These are phyloP conservation scores for Acidomyces sp. DNA, from an alignment of 495 filamentous ascomycete genomes.

Conservation along the genomic window DNA sequence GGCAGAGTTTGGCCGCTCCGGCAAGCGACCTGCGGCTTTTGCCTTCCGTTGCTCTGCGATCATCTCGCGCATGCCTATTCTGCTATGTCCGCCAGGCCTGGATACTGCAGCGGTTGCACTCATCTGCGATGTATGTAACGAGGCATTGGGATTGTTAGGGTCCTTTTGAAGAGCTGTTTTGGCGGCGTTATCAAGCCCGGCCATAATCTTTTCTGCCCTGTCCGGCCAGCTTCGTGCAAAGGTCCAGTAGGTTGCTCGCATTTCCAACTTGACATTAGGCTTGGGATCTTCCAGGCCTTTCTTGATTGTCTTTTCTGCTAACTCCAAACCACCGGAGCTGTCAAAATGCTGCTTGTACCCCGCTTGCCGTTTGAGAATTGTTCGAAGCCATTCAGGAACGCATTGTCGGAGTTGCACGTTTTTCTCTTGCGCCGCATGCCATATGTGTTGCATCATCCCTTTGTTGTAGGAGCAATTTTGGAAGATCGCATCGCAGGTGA, in stretches of 20 bases:
- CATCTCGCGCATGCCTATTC: slow-evolving; percentile 54
- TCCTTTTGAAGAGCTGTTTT: slow-evolving; percentile 66
- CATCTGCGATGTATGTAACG: slow-evolving; percentile 22
- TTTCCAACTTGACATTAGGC: slow-evolving; percentile 69
- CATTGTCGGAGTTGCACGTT: slow-evolving; percentile 72
- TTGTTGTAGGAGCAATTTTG: slow-evolving; percentile 61
- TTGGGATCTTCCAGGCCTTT: slow-evolving; percentile 79
- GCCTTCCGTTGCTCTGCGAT: slow-evolving; percentile 74
- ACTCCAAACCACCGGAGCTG: slow-evolving; percentile 64
- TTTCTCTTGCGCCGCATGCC: slow-evolving; percentile 72
- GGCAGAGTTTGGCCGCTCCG: slow-evolving; percentile 60
- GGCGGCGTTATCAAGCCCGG: slow-evolving; percentile 57
- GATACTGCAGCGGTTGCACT: slow-evolving; percentile 38
- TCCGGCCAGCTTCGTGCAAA: slow-evolving; percentile 67
- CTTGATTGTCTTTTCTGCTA: slow-evolving; percentile 76
- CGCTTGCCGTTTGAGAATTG: slow-evolving; percentile 61
- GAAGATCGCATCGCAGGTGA: slow-evolving; percentile 62
- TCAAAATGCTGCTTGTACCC: slow-evolving; percentile 71
- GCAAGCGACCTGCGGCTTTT: slow-evolving; percentile 43
- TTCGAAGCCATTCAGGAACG: slow-evolving; percentile 71
- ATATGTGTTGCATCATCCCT: slow-evolving; percentile 73
- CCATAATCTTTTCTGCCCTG: slow-evolving; percentile 62
- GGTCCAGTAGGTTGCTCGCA: slow-evolving; percentile 73
- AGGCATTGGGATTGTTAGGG: slow-evolving; percentile 60
- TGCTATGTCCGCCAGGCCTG: slow-evolving; percentile 37